Evolutionary conservation across 768 basidiomycete species (phyloP), one percentile per base, ranked within the genome.

Genomic region (Kwoniella shandongensis): DNA sequence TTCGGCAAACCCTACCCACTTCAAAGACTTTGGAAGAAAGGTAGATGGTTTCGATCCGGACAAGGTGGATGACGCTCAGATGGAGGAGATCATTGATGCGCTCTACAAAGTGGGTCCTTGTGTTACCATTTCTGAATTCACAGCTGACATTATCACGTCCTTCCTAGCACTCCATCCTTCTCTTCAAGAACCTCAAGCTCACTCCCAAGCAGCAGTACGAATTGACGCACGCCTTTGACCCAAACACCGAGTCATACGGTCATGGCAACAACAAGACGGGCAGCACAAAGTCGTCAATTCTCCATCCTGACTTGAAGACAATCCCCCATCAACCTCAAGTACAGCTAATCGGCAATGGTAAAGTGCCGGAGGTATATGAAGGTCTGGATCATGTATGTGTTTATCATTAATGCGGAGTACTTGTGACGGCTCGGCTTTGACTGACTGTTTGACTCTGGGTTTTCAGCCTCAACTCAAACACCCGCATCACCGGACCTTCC

Each of bases 211-310:
- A 88, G 70, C 90, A 92, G 74, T 91, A 88, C 75, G 83, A 83
- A 13, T 76, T 93, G 58, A 91, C 89, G 13, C 90, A 91, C 83
- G 86, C 86, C 0, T 92, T 92, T 72, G 90, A 92, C 72, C 84
- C 83, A 1, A 51, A 77, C 0, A 77, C 81, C 25, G 80, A 83
- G 66, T 83, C 76, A 63, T 91, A 92, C 67, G 90, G 91, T 0
- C 90, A 92, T 67, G 89, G 90, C 1, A 90, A 90, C 76, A 89
- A 89, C 80, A 89, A 89, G 80, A 89, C 87, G 0, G 83, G 85
- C 52, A 78, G 79, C 41, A 84, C 85, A 20, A 82, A 81, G 67
- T 86, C 86, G 69, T 91, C 89, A 3, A 87, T 92, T 66, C 83
- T 91, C 13, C 89, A 91, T 70, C 88, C 89, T 0, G 88, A 91